These are phyloP conservation scores for Detonula confervacea DNA, from an alignment of 352 stramenopile species.

Conservation along the genomic window DNA sequence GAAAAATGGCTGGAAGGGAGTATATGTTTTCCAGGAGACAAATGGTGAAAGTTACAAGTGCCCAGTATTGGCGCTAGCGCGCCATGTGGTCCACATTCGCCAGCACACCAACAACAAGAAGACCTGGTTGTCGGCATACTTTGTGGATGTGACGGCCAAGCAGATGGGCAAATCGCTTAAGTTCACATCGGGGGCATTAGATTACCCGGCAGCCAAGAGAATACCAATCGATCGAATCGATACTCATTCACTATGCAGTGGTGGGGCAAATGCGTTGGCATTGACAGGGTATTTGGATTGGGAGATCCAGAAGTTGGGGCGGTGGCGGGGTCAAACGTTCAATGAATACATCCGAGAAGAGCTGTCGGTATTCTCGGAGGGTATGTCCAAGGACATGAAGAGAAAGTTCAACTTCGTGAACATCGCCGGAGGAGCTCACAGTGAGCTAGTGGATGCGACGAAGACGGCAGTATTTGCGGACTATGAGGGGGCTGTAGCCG, in stretches of 20 bases:
- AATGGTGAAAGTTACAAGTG: conserved; percentile 12
- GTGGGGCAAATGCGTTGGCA: background rate
- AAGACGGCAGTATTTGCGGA: too few species aligned
- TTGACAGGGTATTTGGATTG: background rate
- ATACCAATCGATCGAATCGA: too few species aligned
- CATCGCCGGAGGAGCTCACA: too few species aligned
- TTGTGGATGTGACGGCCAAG: background rate
- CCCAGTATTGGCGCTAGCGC: too few species aligned
- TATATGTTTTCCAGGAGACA: conserved; percentile 3
- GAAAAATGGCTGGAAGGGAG: conserved; percentile 38
- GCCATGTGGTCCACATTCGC: too few species aligned
- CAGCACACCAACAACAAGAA: too few species aligned
- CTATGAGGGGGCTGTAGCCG: too few species aligned
- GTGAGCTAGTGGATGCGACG: too few species aligned
- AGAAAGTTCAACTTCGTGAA: too few species aligned
- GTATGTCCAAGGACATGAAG: too few species aligned
- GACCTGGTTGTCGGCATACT: background rate
- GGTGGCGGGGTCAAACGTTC: background rate
- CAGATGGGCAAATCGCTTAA: background rate
- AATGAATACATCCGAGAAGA: background rate
- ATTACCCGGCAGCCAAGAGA: too few species aligned
- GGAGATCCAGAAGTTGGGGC: background rate
- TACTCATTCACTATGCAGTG: background rate
- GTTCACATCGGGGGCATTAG: background rate
- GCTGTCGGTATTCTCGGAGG: background rate